Conservation (phyloP, 2,329 filamentous ascomycete species). For the Emericellopsis atlantica region DNA sequence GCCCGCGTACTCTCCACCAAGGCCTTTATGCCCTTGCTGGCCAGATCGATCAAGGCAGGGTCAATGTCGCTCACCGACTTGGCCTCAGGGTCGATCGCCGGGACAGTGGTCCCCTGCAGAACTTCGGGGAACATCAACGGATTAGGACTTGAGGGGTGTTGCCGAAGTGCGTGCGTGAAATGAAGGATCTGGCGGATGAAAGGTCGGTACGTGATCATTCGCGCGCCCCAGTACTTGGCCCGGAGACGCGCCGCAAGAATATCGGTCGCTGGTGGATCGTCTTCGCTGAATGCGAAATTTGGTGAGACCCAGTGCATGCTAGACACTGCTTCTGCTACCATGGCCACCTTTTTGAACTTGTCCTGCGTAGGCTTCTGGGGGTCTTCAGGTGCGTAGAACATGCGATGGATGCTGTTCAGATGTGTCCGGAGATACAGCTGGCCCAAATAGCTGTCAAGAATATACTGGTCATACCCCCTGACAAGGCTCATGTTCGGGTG, state of each 20-base stretch:
- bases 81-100: constrained; percentile 22
- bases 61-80: constrained; percentile 26
- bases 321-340: constrained; percentile 28
- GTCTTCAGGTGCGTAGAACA: constrained; percentile 36
- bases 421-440: constrained; percentile 54
- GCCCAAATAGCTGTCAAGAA: constrained; percentile 47
- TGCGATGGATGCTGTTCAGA: constrained; percentile 48
- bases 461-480: constrained; percentile 27
- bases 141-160: constrained; percentile 17
- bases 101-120: constrained; percentile 20
- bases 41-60: constrained; percentile 37
- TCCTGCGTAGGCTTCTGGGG: constrained; percentile 14
- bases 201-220: constrained; percentile 79
- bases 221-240: constrained; percentile 89
- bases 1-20: constrained; percentile 77
- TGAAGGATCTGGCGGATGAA: constrained; percentile 50
- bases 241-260: constrained; percentile 75
- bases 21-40: constrained; percentile 53
- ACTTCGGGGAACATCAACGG: constrained; percentile 20
- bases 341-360: constrained; percentile 32
- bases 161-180: constrained; percentile 12
- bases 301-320: constrained; percentile 32
- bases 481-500: constrained; percentile 44
- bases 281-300: constrained; percentile 46
- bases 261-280: constrained; percentile 58